Conservation (phyloP, 1,284 basidiomycete genomes). For the Cronartium quercuum region DNA sequence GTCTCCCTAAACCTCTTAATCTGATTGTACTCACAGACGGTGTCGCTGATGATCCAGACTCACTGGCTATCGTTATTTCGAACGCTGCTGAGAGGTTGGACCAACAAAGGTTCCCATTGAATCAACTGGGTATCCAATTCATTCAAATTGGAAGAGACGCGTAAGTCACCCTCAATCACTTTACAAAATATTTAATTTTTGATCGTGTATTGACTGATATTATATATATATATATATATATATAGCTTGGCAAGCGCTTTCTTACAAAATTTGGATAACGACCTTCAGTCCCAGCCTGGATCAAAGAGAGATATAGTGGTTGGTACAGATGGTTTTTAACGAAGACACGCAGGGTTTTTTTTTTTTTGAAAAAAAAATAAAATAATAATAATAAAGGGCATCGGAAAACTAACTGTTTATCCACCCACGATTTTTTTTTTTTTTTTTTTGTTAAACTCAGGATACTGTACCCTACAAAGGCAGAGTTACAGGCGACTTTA, state of each 20-base stretch:
- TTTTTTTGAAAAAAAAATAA: background rate
- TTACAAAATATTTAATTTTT: background rate
- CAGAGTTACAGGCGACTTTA: background rate
- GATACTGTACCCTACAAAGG: background rate
- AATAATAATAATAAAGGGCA: no score
- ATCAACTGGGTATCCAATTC: slow-evolving; percentile 58
- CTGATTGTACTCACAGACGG: slow-evolving; percentile 62
- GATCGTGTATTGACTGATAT: background rate
- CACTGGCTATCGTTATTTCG: slow-evolving; percentile 55
- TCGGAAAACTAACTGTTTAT: no score
- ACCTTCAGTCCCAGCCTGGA: background rate
- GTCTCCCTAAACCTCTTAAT: slow-evolving; percentile 57
- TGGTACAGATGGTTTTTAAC: background rate
- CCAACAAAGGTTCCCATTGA: slow-evolving; percentile 53
- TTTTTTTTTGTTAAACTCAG: background rate
- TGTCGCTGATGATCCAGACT: slow-evolving; percentile 56
- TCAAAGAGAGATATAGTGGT: slow-evolving; percentile 1
- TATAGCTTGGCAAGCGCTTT: background rate
- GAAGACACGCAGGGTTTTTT: no score
- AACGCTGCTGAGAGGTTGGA: slow-evolving; percentile 56
- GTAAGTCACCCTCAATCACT: background rate
- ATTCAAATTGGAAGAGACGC: slow-evolving; percentile 53
- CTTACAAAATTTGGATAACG: background rate
- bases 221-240: background rate
- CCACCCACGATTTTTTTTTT: no score